Base-by-base conservation (phyloP, 352 stramenopile genomes). In the Saprolegnia diclina region DNA sequence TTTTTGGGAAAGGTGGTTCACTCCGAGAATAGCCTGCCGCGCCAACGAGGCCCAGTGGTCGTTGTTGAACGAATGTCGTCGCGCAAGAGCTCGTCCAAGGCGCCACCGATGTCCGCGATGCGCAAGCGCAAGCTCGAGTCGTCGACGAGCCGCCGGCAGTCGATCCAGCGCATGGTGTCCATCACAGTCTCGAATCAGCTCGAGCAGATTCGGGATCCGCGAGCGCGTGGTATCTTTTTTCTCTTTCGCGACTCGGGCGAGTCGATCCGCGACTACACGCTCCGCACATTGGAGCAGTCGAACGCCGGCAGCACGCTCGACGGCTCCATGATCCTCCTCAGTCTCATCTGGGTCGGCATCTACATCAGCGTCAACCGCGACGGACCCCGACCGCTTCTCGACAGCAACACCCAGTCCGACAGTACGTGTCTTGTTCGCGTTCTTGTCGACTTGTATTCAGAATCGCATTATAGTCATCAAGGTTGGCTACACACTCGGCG, bases 271-370 rank as follows among this genome's bases (percentile, higher is more conserved):
- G 81, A 91, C 53, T 92, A 80, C 77, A 76, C 89, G 56, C 80
- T 90, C 40, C 82, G 85, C 40, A 92, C 87, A 56, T 77, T 91
- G 5, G 81, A 90, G 70, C 83, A 84, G 44, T 89, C 82, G 24
- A 77, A 81, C 19, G 80, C 74, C 5, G 83, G 80, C 9, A 85
- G 66, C 59, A 37, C 77, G 35, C 70, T 89, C 32, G 74, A 82
- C 26, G 38, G 69, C 4, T 66, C 72, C 16, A 88, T 88, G 74
- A 77, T 79, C 2, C 35, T 83, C 13, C 69, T 90, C 14, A 89
- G 82, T 62, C 67, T 84, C 10, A 88, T 87, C 32, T 76, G 87
- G 61, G 83, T 88, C 42, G 55, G 84, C 1, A 81, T 86, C 26
- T 85, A 91, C 65, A 75, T 89, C 0, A 79, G 73, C 44, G 70